These are phyloP conservation scores for Amoeboaphelidium protococcarum DNA, from an alignment of 371 early-diverging fungal genomes.

Conservation along the genomic window DNA sequence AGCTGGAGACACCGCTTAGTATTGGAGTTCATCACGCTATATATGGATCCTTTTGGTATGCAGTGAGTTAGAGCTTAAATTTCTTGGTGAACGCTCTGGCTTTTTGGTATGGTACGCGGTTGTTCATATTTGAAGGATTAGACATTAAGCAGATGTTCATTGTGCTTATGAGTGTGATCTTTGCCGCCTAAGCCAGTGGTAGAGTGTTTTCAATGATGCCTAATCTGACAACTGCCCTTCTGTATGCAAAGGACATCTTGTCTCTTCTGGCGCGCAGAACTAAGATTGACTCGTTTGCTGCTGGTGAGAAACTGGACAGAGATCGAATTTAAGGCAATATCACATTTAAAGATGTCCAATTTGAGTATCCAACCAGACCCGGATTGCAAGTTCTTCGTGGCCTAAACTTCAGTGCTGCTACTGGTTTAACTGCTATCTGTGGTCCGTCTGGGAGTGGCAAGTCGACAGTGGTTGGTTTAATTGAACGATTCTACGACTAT, in stretches of 20 bases:
- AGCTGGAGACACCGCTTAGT: slow-evolving; percentile 31
- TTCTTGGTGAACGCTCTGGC: slow-evolving; percentile 29
- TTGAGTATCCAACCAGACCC: background rate
- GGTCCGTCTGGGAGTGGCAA: background rate
- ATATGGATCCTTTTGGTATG: slow-evolving; percentile 29
- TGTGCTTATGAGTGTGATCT: slow-evolving; percentile 1
- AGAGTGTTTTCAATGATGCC: slow-evolving; percentile 5
- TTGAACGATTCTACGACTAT: background rate
- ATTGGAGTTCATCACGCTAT: slow-evolving; percentile 25
- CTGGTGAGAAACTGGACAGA: too few relatives aligned
- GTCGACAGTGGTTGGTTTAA: background rate
- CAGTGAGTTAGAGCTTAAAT: slow-evolving; percentile 30
- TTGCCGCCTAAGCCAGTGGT: slow-evolving; percentile 4
- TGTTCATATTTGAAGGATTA: slow-evolving; percentile 6
- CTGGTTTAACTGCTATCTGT: too few relatives aligned
- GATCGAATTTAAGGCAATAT: background rate
- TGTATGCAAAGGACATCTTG: background rate
- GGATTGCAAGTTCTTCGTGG: background rate
- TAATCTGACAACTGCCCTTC: slow-evolving; percentile 6
- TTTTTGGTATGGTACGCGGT: slow-evolving; percentile 11
- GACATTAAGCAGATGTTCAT: slow-evolving; percentile 1
- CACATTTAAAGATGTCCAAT: background rate
- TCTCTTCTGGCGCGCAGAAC: background rate
- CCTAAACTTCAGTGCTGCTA: too few relatives aligned
- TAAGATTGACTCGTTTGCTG: background rate